A percentile compares a stretch with the other conserved stretches of the same genome.
Conservation (phyloP, 2,329 filamentous ascomycete genomes). For the Eutypa lata region DNA sequence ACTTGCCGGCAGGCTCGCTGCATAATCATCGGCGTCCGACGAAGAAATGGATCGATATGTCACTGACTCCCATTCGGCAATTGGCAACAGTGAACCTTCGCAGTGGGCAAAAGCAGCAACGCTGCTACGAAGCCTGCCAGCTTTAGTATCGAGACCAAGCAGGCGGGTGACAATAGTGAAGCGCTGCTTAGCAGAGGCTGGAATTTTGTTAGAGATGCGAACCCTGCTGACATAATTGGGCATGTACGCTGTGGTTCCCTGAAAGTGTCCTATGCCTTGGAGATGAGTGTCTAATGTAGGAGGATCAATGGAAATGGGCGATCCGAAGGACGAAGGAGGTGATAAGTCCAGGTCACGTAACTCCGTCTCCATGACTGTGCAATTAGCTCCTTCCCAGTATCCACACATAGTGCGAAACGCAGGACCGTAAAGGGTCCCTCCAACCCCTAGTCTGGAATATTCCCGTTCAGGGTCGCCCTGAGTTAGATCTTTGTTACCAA, state of each 20-base stretch:
- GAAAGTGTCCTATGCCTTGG: slow-evolving; percentile 21
- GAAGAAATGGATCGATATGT: no score
- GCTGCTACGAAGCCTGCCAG: slow-evolving; percentile 20
- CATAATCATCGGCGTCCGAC: no score
- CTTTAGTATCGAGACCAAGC: slow-evolving; percentile 20
- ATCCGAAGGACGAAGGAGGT: slow-evolving; percentile 11
- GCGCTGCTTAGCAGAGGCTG: slow-evolving; percentile 10
- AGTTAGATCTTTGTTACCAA: background rate
- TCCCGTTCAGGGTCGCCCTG: slow-evolving; percentile 6
- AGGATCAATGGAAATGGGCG: slow-evolving; percentile 22
- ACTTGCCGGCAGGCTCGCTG: no score
- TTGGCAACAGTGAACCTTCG: background rate
- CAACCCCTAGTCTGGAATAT: slow-evolving; percentile 2
- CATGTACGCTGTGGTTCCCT: slow-evolving; percentile 21
- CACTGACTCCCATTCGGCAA: no score
- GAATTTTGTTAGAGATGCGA: slow-evolving; percentile 27
- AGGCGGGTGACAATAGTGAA: slow-evolving; percentile 22
- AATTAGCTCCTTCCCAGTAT: slow-evolving; percentile 18
- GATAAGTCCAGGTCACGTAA: slow-evolving; percentile 13
- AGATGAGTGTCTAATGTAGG: slow-evolving; percentile 26
- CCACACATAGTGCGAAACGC: slow-evolving; percentile 18
- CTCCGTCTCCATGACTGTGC: slow-evolving; percentile 16
- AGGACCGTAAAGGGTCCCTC: slow-evolving; percentile 23
- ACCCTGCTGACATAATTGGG: slow-evolving; percentile 27
- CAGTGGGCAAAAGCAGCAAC: slow-evolving; percentile 20